Percentiles rank a stretch among this genome's conserved stretches.
Conservation (phyloP, 2,329 filamentous ascomycete species). For the Sclerotinia sclerotiorum region DNA sequence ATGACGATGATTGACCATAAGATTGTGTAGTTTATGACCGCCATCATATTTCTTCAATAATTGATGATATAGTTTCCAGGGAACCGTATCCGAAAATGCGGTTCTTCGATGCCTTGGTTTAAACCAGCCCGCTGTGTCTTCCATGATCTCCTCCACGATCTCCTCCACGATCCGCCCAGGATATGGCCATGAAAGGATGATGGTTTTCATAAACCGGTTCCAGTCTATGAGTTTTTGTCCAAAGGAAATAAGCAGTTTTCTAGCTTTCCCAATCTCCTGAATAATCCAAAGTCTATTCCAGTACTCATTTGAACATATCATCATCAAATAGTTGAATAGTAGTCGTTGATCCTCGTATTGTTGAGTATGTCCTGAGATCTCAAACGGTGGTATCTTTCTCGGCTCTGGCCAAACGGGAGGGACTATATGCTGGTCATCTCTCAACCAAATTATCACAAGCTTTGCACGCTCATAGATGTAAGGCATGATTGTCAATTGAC, state of each 20-base stretch:
- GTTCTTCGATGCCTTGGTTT: not conserved
- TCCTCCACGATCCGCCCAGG: not conserved
- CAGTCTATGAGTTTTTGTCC: slow-evolving; percentile 25
- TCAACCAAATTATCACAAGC: slow-evolving; percentile 25
- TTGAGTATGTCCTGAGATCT: not conserved
- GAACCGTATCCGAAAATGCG: slow-evolving; percentile 14
- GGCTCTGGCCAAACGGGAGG: not conserved
- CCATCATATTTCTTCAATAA: slow-evolving; percentile 24
- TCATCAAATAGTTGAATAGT: not conserved
- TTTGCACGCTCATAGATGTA: slow-evolving; percentile 24
- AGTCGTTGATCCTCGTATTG: not conserved
- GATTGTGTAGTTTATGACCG: slow-evolving; percentile 28
- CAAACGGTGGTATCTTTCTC: not conserved
- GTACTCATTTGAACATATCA: slow-evolving; percentile 29
- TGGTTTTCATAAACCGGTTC: slow-evolving; percentile 10
- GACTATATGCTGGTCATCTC: not conserved
- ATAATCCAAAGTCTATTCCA: slow-evolving; percentile 37
- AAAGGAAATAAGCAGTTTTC: slow-evolving; percentile 34
- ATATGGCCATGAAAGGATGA: slow-evolving; percentile 2
- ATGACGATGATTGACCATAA: slow-evolving; percentile 33
- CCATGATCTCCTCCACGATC: not conserved
- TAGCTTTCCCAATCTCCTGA: slow-evolving; percentile 38
- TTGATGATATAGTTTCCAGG: slow-evolving; percentile 31
- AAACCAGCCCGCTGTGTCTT: not conserved
- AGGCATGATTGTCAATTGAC: slow-evolving; percentile 25